Conservation (phyloP, 805 yeast species). For the Yamadazyma tumulicola region DNA sequence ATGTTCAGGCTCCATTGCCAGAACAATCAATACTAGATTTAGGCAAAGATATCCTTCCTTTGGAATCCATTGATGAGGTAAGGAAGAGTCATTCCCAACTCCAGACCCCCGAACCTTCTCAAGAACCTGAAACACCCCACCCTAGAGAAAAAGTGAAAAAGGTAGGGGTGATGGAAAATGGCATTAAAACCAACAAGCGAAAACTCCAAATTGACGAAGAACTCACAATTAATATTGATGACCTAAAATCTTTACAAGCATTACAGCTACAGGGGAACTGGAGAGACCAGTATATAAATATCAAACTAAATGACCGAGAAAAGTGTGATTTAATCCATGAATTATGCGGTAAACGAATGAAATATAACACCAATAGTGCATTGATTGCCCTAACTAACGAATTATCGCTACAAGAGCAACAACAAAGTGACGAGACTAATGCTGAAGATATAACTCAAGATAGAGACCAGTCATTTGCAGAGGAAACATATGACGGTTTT, state of each 20-base stretch:
- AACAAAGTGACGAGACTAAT: too few relatives aligned
- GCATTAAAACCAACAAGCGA: slow-evolving; percentile 46
- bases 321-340: slow-evolving; percentile 34
- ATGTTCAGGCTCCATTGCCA: slow-evolving; percentile 21
- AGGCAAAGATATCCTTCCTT: slow-evolving; percentile 21
- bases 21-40: slow-evolving; percentile 19
- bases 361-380: slow-evolving; percentile 10
- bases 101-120: slow-evolving; percentile 5
- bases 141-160: slow-evolving; percentile 12
- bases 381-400: slow-evolving; percentile 9
- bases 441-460: slow-evolving; percentile 20
- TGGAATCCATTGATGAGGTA: slow-evolving; percentile 31
- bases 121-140: slow-evolving; percentile 17
- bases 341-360: slow-evolving; percentile 27
- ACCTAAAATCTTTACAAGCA: slow-evolving; percentile 25
- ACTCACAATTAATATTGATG: slow-evolving; percentile 41
- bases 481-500: too few relatives aligned
- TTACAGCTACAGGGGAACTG: slow-evolving; percentile 17
- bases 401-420: slow-evolving; percentile 14
- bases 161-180: slow-evolving; percentile 36
- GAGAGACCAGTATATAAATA: slow-evolving; percentile 18
- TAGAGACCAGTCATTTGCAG: slow-evolving; percentile 17
- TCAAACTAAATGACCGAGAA: slow-evolving; percentile 26
- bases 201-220: slow-evolving; percentile 44
- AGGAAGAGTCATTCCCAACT: not conserved